phyloP scores from a whole-genome alignment of 1,284 basidiomycete species.

The Fomes fomentarius region DNA sequence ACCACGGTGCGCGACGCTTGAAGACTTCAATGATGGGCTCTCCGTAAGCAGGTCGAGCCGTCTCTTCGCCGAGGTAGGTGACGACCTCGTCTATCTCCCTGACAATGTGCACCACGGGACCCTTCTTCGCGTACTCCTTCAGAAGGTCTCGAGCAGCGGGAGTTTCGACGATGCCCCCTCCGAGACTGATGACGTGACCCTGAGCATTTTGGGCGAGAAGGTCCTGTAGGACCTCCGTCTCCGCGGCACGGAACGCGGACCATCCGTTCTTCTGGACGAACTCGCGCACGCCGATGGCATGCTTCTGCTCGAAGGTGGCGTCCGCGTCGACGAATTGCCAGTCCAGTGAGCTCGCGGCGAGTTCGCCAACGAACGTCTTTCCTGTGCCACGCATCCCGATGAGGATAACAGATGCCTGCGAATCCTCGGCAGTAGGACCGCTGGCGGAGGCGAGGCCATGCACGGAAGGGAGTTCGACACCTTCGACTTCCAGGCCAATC shows the following conservation, averaged over 20 bases:
- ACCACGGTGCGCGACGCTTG: constrained; percentile 86
- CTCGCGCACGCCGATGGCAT: constrained; percentile 67
- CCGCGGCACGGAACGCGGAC: constrained; percentile 74
- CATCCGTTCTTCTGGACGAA: constrained; percentile 83
- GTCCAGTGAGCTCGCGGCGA: constrained; percentile 75
- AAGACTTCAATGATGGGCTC: constrained; percentile 87
- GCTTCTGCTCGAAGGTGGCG: constrained; percentile 71
- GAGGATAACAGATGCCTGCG: constrained; percentile 76
- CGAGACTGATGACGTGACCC: constrained; percentile 86
- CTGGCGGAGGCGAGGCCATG: constrained; percentile 48
- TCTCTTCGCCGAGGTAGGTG: constrained; percentile 79
- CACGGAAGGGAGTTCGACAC: constrained; percentile 70
- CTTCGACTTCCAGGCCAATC: constrained; percentile 91
- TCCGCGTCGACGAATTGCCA: constrained; percentile 93
- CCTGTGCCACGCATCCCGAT: constrained; percentile 98
- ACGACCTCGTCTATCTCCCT: constrained; percentile 75
- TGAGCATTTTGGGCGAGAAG: constrained; percentile 60
- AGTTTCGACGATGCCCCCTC: constrained; percentile 94
- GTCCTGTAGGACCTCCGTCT: constrained; percentile 60
- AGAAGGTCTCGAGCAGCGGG: constrained; percentile 74
- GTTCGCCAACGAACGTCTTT: constrained; percentile 87
- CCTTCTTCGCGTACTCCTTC: constrained; percentile 64
- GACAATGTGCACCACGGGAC: constrained; percentile 74
- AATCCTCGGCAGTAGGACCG: constrained; percentile 39
- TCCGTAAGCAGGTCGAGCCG: constrained; percentile 83